Base-by-base conservation (phyloP, 2,329 filamentous ascomycete genomes). In the Fusarium sp. region DNA sequence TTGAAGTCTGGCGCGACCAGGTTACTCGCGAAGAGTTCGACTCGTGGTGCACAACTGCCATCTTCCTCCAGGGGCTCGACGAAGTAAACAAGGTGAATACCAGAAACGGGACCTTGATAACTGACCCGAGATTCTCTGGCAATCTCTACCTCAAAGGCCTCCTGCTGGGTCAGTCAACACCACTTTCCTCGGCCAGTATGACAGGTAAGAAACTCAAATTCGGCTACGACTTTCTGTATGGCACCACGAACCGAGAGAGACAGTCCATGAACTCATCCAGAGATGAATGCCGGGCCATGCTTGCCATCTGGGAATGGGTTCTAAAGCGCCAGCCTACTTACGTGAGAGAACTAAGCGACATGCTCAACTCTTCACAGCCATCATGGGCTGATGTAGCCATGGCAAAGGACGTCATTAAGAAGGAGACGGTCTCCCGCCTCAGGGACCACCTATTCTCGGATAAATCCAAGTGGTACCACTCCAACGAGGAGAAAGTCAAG, bases 381-480 rank as follows among this genome's bases (percentile, higher is more conserved):
- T 7, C 30, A 4, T 70, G 62, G 46, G 66, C 62, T 7, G 68
- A 72, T 7, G 52, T 65, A 12, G 40, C 50, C 10, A 31, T 57
- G 30, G 60, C 63, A 6, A 10, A 16, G 7, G 12, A 43, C 3
- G 12, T 40, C 2, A 60, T 70, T 12, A 16, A 48, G 15, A 16
- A 4, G 8, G 43, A 31, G 2, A 61, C 47, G 3, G 53, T 54
- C 1, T 7, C 6, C 8, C 4, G 34, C n/a, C 60, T 72, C 2
- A 46, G 28, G 16, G 27, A 63, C 4, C 30, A 70, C 39, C 46
- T 72, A 0, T 51, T 62, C 6, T 27, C 27, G 3, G 54, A 71
- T 31, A 16, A 31, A 2, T 44, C 43, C 5, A 67, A 48, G 37
- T 68, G 68, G 70, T 70, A 72, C 16, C 61, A 63, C 37, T 66